Percentiles rank a stretch among this genome's conserved stretches.
Evolutionary conservation across 768 basidiomycete genomes (phyloP).

Genomic region (Crassisporium funariophilum): DNA sequence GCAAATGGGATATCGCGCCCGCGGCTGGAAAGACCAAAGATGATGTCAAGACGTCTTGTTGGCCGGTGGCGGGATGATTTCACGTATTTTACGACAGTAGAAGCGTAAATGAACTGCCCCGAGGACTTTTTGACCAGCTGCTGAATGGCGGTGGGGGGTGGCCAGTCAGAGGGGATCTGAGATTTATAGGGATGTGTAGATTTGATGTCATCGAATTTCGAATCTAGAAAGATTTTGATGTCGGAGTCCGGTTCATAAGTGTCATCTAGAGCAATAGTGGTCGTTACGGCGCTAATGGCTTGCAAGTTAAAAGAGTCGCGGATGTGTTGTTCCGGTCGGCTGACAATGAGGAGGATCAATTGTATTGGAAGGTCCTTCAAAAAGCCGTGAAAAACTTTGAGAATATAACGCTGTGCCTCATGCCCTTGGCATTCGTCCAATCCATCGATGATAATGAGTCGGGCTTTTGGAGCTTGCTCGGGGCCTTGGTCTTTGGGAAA

Average conservation of each 20-base stretch:
- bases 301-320: conserved; percentile 6
- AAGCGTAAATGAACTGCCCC: too few relatives aligned
- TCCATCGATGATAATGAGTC: conserved; percentile 17
- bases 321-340: conserved; percentile 10
- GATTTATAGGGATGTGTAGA: background rate
- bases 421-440: too few relatives aligned
- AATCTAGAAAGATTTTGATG: conserved; percentile 2
- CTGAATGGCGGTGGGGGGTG: too few relatives aligned
- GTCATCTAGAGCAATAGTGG: conserved; percentile 4
- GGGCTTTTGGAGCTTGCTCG: background rate
- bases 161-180: too few relatives aligned
- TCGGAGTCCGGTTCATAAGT: conserved; percentile 4
- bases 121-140: too few relatives aligned
- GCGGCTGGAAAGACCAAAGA: too few relatives aligned
- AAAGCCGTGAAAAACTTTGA: background rate
- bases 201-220: conserved; percentile 2
- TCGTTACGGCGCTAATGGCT: background rate
- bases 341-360: conserved; percentile 11
- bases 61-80: too few relatives aligned
- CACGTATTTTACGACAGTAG: too few relatives aligned
- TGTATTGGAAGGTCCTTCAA: background rate
- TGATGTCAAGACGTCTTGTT: too few relatives aligned
- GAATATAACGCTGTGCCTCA: conserved; percentile 5
- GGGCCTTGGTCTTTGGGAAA: background rate
- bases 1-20: too few relatives aligned